phyloP scores from a whole-genome alignment of 345 rosid genomes.

The Barbarea vulgaris region DNA sequence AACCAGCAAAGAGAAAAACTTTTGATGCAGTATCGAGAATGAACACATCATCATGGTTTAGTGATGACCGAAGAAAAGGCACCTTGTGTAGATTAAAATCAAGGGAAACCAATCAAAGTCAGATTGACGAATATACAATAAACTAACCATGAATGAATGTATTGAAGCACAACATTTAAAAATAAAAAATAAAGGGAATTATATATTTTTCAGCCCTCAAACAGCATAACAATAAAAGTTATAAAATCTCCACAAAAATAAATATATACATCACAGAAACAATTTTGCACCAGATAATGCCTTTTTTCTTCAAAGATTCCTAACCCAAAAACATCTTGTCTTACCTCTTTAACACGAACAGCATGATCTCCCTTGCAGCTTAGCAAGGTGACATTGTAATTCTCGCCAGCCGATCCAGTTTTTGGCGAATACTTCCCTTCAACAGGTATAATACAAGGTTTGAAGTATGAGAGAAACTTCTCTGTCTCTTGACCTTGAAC shows the following conservation, averaged over 20 bases:
- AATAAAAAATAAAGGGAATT: neutral
- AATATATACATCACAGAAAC: neutral
- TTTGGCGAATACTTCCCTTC: conserved; percentile 62
- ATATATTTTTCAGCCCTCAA: neutral
- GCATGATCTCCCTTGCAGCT: conserved; percentile 82
- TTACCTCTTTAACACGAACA: conserved; percentile 84
- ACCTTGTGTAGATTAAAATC: conserved; percentile 49
- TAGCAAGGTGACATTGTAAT: conserved; percentile 55
- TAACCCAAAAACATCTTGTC: conserved; percentile 37
- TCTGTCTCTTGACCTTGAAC: conserved; percentile 85
- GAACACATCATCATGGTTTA: conserved; percentile 79
- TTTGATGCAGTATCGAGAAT: conserved; percentile 83
- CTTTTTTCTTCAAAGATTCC: neutral
- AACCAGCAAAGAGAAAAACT: conserved; percentile 80
- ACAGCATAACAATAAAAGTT: neutral
- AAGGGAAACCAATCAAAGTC: conserved; percentile 9
- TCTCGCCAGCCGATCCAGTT: conserved; percentile 42
- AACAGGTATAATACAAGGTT: conserved; percentile 80
- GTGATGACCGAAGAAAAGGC: conserved; percentile 75
- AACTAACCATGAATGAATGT: neutral
- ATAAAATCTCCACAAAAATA: neutral
- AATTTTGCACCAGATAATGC: neutral
- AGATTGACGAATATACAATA: conserved; percentile 18
- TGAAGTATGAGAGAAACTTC: conserved; percentile 79
- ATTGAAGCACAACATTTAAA: neutral